Evolutionary conservation across 2,329 filamentous ascomycete genomes (phyloP).

Genomic region (Talaromyces sp.): DNA sequence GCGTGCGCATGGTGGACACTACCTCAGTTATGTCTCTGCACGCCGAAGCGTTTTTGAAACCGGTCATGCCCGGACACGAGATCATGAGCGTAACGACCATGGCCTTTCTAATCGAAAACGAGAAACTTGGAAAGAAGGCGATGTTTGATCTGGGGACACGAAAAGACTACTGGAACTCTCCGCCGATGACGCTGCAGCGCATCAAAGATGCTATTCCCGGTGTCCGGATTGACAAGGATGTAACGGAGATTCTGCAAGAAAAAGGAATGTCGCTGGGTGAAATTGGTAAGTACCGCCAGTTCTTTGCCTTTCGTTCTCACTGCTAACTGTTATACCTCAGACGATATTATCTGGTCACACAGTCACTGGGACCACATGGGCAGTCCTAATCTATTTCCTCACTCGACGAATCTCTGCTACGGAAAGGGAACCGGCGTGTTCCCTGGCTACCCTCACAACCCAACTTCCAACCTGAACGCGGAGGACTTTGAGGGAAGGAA

Average conservation of each 20-base stretch:
- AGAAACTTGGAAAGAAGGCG: conserved; percentile 16
- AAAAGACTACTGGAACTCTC: conserved; percentile 22
- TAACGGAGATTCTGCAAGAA: conserved; percentile 17
- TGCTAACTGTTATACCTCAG: conserved; percentile 8
- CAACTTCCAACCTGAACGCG: not conserved
- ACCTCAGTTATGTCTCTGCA: conserved; percentile 4
- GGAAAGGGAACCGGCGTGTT: not conserved
- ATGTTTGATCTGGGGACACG: conserved; percentile 23
- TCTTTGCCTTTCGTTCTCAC: not conserved
- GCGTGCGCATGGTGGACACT: conserved; percentile 6
- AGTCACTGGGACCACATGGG: conserved; percentile 2
- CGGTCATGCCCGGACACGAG: conserved; percentile 12
- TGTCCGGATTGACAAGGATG: conserved; percentile 18
- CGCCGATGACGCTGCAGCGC: conserved; percentile 12
- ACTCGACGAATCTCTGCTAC: conserved; percentile 1
- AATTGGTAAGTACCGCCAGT: conserved; percentile 6
- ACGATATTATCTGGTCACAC: conserved; percentile 22
- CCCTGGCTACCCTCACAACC: not conserved
- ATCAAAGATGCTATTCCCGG: conserved; percentile 6
- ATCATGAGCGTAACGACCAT: conserved; percentile 15
- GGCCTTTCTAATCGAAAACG: conserved; percentile 21
- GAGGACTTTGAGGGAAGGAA: not conserved
- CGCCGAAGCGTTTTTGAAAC: not conserved
- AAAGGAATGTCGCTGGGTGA: conserved; percentile 13
- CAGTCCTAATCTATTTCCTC: not conserved